These are phyloP conservation scores for Plantago lanceolata DNA, from an alignment of 305 asterid species.

Conservation along the genomic window DNA sequence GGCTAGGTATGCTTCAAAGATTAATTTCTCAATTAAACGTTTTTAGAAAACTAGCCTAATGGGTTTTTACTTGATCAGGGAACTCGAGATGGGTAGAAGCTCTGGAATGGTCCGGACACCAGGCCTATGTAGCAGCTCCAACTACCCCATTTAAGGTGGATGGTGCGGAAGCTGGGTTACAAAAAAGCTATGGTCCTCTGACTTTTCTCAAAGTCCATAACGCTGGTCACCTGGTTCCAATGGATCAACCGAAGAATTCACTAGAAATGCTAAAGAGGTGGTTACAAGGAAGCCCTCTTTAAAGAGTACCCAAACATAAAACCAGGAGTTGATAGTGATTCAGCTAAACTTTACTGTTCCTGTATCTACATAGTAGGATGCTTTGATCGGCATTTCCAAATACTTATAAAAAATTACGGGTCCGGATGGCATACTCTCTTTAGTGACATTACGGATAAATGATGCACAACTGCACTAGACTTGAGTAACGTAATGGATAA, in stretches of 20 bases:
- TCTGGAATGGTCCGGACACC: slow-evolving; percentile 57
- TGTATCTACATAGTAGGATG: slow-evolving; percentile 1
- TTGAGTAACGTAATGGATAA: too few relatives aligned
- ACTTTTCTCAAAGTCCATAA: slow-evolving; percentile 49
- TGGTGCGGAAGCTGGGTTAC: slow-evolving; percentile 33
- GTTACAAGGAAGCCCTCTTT: slow-evolving; percentile 28
- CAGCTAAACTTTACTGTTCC: background rate
- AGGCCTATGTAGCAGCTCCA: slow-evolving; percentile 26
- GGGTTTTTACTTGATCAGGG: slow-evolving; percentile 26
- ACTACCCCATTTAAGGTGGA: slow-evolving; percentile 35
- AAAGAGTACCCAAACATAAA: background rate
- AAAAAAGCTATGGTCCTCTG: slow-evolving; percentile 42
- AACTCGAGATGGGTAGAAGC: slow-evolving; percentile 58
- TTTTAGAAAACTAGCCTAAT: too few relatives aligned
- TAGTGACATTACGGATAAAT: background rate
- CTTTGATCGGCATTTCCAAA: background rate
- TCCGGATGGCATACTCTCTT: background rate
- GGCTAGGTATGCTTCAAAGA: slow-evolving; percentile 45
- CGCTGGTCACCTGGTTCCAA: slow-evolving; percentile 74
- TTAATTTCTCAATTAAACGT: background rate
- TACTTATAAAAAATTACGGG: background rate
- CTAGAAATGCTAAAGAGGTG: slow-evolving; percentile 51
- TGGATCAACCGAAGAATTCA: slow-evolving; percentile 70
- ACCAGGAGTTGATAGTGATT: background rate
- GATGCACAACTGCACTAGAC: background rate